Base-by-base conservation (phyloP, 108 stramenopile genomes). In the Cyclotella choctawhatcheeana region DNA sequence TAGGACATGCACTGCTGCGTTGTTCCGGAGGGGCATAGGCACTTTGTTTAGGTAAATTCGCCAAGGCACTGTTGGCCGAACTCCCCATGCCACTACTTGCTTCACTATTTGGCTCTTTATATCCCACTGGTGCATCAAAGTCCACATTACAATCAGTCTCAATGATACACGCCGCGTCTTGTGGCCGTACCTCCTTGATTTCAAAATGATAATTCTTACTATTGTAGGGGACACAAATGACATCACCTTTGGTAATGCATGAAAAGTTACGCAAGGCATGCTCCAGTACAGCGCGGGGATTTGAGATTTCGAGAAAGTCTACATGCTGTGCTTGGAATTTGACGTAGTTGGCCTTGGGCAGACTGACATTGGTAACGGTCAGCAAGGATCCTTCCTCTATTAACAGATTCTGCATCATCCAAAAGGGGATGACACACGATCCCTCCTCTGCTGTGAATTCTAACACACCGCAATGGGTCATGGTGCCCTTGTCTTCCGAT, bases 361-460 rank as follows among this genome's bases (percentile, higher is more conserved):
- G 71, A 63, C 82, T 82, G 26, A 98, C 96, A 73, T 99, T 99
- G 44, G 90, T 93, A 20, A 99, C 91, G 20, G 94, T 95, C 24
- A 99, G 81, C 2, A 98, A 82, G 25, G 84, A 66, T 1, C 97
- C 98, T 71, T 98, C 98, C 71, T 91, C 89, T 27, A 96, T 84
- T 17, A 96, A 44, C 26, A 98, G 75, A 58, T 97, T 97, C 55
- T 97, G 96, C 98, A 99, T 99, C 96, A 99, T 97, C 99, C 99
- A 99, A 78, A 92, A 97, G 2, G 99, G 99, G 74, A 99, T 91
- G 85, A 97, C 98, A 70, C 96, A 97, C 22, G 85, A 86, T 17
- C 99, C 99, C 79, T 99, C 98, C 52, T 96, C 92, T 6, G 99
- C 98, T n/a, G 97, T 97, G 83, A 99, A 99, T 84, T 99, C 99